phyloP scores from a whole-genome alignment of 73 alveolate genomes.

The Uronychia binucleata region DNA sequence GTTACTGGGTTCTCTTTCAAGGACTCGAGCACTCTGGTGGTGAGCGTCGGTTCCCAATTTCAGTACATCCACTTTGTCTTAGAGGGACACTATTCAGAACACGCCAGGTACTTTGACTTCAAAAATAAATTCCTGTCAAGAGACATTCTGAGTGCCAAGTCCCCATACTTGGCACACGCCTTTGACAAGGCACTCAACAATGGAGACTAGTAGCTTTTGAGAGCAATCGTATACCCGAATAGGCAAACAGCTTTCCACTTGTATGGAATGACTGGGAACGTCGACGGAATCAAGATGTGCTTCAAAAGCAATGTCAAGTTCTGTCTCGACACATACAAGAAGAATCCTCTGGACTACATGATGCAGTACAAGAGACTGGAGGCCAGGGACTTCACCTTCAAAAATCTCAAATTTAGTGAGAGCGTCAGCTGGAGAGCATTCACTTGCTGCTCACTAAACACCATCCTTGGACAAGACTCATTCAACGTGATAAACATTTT shows the following conservation, averaged over 20 bases:
- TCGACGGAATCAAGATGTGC: not conserved
- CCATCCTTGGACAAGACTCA: not conserved
- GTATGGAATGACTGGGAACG: not conserved
- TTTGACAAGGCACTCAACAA: too few relatives aligned
- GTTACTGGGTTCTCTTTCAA: too few relatives aligned
- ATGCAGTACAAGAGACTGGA: not conserved
- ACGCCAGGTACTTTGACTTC: not conserved
- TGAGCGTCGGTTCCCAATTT: too few relatives aligned
- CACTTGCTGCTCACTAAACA: not conserved
- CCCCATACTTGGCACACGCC: not conserved
- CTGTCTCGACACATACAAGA: not conserved
- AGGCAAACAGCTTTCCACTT: not conserved
- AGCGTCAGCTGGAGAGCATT: not conserved
- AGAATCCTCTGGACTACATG: not conserved
- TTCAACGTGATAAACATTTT: too few relatives aligned
- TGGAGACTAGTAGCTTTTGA: not conserved
- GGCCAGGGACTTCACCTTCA: not conserved
- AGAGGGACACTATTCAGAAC: not conserved
- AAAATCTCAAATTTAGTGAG: not conserved
- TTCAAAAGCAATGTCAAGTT: not conserved
- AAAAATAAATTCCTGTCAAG: too few relatives aligned
- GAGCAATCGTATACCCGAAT: not conserved
- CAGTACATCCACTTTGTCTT: not conserved
- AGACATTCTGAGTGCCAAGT: too few relatives aligned
- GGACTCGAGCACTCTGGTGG: too few relatives aligned